Base-by-base conservation (phyloP, 768 basidiomycete genomes). In the Russula ochroleuca region DNA sequence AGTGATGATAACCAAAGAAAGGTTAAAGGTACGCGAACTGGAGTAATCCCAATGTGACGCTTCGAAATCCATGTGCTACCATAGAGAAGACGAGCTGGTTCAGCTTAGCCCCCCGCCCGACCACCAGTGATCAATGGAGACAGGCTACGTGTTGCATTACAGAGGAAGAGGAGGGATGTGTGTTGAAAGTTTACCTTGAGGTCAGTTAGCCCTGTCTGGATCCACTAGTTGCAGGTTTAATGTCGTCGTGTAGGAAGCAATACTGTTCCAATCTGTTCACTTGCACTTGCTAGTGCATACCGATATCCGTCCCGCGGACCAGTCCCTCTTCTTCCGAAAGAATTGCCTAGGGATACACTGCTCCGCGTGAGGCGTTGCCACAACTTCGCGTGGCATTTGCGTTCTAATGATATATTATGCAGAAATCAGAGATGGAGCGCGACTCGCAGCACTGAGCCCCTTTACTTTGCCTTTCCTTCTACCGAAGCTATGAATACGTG, bases 61-160 rank as follows among this genome's bases (percentile, higher is more conserved):
- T 49, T 58, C 14, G 28, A 45, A n/a, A 28, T 50, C 45, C 43
- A 61, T 40, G 23, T 38, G 17, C 14, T 14, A 43, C 11, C 38
- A 28, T 70, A 91, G 88, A 92, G 70, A 89, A 86, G 74, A 78
- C 85, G 21, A 88, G 83, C 69, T 90, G 88, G 88, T 80, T 88
- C 49, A 79, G 80, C 15, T 78, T 88, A 19, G 74, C 82, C 45
- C 83, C 81, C 66, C 78, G 78, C 25, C 67, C 81, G 33, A 72
- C 78, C 31, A 78, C 78, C 38, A 74, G 79, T 9, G 86, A 85
- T 15, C 85, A 86, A 47, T 92, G 90, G 90, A 79, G 88, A 70
- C 74, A 80, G 47, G 90, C 86, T 25, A 85, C 82, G 13, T 92
- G 90, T 74, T 87, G 80, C 69, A 76, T 92, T 59, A 73, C 78